Conservation (phyloP, 108 stramenopile genomes). For the Pseudonitzschia pungens region DNA sequence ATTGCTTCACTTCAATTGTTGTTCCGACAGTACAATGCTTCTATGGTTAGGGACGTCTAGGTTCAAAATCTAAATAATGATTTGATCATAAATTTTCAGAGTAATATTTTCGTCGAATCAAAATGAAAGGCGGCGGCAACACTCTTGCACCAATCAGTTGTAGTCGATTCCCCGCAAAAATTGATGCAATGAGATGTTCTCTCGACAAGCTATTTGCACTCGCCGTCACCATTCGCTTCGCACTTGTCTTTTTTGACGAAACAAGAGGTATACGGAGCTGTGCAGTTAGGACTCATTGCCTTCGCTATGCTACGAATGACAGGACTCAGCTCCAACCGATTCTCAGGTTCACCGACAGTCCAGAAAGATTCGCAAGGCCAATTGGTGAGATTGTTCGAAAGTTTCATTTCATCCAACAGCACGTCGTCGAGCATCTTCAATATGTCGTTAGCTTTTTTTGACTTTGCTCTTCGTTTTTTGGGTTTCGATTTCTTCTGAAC, state of each 20-base stretch:
- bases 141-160: too few species aligned
- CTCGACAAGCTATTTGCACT: constrained; percentile 24
- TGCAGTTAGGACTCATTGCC: constrained; percentile 67
- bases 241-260: constrained; percentile 73
- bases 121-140: too few species aligned
- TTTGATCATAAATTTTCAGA: neutral
- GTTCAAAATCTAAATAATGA: neutral
- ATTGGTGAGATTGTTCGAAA: constrained; percentile 49
- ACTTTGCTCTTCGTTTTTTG: neutral
- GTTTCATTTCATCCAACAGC: constrained; percentile 57
- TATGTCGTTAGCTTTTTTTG: constrained; percentile 9
- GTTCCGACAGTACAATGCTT: too few species aligned
- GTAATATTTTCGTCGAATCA: neutral
- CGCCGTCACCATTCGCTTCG: constrained; percentile 63
- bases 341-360: constrained; percentile 48
- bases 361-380: constrained; percentile 86
- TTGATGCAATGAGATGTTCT: neutral
- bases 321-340: constrained; percentile 24
- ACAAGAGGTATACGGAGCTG: constrained; percentile 54
- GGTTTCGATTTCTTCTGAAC: constrained; percentile 6
- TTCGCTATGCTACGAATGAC: constrained; percentile 29
- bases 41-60: too few species aligned
- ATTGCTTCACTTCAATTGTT: too few species aligned
- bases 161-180: too few species aligned
- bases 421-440: constrained; percentile 47